Conservation (phyloP, 2,329 filamentous ascomycete genomes). For the Rosellinia necatrix region DNA sequence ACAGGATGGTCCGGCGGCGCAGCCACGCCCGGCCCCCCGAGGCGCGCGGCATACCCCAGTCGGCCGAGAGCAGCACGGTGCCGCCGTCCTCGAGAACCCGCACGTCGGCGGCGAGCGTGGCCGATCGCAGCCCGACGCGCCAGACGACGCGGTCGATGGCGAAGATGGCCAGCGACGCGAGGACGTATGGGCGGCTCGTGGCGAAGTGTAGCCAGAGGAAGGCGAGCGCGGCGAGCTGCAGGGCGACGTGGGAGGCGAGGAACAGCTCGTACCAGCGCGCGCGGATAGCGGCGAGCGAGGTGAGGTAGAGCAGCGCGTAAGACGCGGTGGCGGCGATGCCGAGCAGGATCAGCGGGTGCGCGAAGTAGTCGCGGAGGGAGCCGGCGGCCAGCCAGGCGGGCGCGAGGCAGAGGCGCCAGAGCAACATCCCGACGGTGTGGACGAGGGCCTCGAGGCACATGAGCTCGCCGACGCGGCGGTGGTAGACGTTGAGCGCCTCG, state of each 20-base stretch:
- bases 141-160: conserved; percentile 61
- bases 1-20: conserved; percentile 45
- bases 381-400: conserved; percentile 49
- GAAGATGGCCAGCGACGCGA: conserved; percentile 59
- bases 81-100: conserved; percentile 60
- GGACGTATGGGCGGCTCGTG: conserved; percentile 57
- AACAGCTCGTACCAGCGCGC: conserved; percentile 67
- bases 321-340: conserved; percentile 60
- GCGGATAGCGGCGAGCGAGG: conserved; percentile 63
- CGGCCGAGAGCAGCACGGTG: conserved; percentile 53
- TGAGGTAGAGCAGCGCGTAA: conserved; percentile 66
- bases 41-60: conserved; percentile 42
- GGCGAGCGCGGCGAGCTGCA: conserved; percentile 59
- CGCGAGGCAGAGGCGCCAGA: conserved; percentile 58
- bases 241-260: conserved; percentile 59
- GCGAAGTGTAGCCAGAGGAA: conserved; percentile 65
- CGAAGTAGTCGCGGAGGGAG: conserved; percentile 54
- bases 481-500: conserved; percentile 68
- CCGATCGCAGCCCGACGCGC: conserved; percentile 57
- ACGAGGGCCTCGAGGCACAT: conserved; percentile 63
- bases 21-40: conserved; percentile 14
- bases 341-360: conserved; percentile 55
- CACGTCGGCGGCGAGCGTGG: conserved; percentile 53
- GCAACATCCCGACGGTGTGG: conserved; percentile 60
- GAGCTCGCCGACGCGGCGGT: conserved; percentile 65